Evolutionary conservation across 2,329 filamentous ascomycete genomes (phyloP).

Genomic region (Paradendryphiella salina): DNA sequence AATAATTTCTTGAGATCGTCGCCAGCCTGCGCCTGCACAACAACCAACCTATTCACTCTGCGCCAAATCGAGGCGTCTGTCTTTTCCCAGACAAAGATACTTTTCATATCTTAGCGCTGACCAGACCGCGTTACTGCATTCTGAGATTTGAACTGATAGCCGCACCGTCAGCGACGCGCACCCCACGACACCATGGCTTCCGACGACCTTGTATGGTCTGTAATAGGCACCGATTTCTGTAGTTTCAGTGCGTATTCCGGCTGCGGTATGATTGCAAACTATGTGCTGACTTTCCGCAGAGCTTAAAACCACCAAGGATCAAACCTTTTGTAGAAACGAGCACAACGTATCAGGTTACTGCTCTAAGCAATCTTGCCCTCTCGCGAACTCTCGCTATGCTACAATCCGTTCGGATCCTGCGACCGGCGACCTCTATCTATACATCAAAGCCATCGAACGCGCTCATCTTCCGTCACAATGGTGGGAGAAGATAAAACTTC

Average conservation of each 20-base stretch:
- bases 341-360: slow-evolving; percentile 58
- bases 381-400: slow-evolving; percentile 90
- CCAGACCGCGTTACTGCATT: background rate
- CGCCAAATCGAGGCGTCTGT: background rate
- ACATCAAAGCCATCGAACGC: slow-evolving; percentile 81
- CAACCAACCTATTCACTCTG: slow-evolving; percentile 8
- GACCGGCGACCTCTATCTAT: slow-evolving; percentile 85
- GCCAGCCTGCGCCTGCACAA: background rate
- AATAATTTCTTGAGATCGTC: slow-evolving; percentile 18
- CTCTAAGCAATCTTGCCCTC: slow-evolving; percentile 71
- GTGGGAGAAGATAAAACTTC: slow-evolving; percentile 92
- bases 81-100: background rate
- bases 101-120: background rate
- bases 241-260: slow-evolving; percentile 63
- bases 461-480: slow-evolving; percentile 81
- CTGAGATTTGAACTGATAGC: background rate
- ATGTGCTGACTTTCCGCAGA: slow-evolving; percentile 44
- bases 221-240: slow-evolving; percentile 91
- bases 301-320: slow-evolving; percentile 66
- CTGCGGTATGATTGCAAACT: background rate
- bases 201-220: slow-evolving; percentile 94
- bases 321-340: slow-evolving; percentile 93
- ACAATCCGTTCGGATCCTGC: slow-evolving; percentile 82
- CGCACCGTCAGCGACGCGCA: slow-evolving; percentile 7
- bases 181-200: slow-evolving; percentile 30